Conservation (phyloP, 148 eudicot genomes). For the Polygonum maritimum region DNA sequence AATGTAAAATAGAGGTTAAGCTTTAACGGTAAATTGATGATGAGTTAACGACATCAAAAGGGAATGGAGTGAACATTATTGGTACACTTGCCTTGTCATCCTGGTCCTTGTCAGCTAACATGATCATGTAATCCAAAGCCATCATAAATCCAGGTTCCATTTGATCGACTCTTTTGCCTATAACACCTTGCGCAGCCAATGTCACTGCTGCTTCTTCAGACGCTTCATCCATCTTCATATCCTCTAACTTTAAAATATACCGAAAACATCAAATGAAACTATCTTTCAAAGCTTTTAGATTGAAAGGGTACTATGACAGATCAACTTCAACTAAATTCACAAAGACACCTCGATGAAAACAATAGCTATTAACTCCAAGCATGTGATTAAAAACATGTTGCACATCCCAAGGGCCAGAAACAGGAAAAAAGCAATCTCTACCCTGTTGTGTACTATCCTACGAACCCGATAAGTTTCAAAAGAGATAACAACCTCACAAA, state of each 20-base stretch:
- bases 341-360: neutral
- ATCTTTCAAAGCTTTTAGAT: neutral
- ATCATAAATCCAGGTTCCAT: conserved; percentile 95
- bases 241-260: conserved; percentile 53
- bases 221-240: conserved; percentile 84
- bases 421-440: neutral
- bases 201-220: conserved; percentile 81
- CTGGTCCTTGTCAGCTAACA: conserved; percentile 64
- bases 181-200: conserved; percentile 95
- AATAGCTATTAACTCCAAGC: neutral
- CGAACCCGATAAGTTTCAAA: neutral
- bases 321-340: neutral
- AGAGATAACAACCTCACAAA: neutral
- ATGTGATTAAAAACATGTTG: neutral
- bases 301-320: neutral
- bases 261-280: neutral
- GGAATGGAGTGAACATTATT: neutral
- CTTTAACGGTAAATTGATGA: neutral
- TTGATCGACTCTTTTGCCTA: conserved; percentile 96
- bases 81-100: conserved; percentile 55
- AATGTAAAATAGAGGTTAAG: too few relatives aligned
- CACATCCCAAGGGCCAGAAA: too few relatives aligned
- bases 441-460: too few relatives aligned
- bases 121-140: conserved; percentile 98
- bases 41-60: neutral